These are phyloP conservation scores for Penicillium sp. DNA, from an alignment of 2,329 filamentous ascomycete species.

Conservation along the genomic window DNA sequence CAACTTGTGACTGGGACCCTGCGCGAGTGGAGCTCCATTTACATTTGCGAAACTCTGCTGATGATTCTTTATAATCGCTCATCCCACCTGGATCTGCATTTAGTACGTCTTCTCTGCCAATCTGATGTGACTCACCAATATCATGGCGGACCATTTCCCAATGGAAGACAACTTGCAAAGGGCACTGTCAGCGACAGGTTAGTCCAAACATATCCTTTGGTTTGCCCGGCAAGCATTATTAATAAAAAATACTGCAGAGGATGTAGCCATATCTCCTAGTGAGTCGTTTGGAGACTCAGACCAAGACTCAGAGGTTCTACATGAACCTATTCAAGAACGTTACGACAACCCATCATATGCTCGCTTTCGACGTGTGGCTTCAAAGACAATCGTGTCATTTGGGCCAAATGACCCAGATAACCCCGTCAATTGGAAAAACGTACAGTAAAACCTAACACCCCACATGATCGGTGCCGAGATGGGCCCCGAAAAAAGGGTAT, in stretches of 20 bases:
- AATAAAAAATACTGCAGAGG: not conserved
- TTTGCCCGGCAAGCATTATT: not conserved
- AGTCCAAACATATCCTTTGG: not conserved
- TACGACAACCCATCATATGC: constrained; percentile 28
- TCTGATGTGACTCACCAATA: not conserved
- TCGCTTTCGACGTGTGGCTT: constrained; percentile 35
- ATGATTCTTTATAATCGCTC: constrained; percentile 7
- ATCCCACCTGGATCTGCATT: constrained; percentile 13
- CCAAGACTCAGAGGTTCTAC: constrained; percentile 17
- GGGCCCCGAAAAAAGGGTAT: not conserved
- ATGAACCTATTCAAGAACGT: constrained; percentile 28
- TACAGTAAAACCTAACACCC: constrained; percentile 9
- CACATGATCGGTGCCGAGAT: not conserved
- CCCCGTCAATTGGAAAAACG: constrained; percentile 36
- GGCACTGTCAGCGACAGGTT: constrained; percentile 1
- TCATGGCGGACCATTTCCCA: constrained; percentile 19
- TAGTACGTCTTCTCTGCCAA: not conserved
- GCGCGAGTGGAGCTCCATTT: constrained; percentile 11
- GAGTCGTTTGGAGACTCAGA: constrained; percentile 17
- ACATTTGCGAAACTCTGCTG: constrained; percentile 1
- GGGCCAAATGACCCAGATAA: constrained; percentile 35
- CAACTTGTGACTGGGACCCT: constrained; percentile 11
- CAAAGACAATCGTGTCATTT: constrained; percentile 39
- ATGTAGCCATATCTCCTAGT: constrained; percentile 8
- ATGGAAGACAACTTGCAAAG: constrained; percentile 20